Conservation (phyloP, 371 early-diverging fungal species). For the Mucor sp. region DNA sequence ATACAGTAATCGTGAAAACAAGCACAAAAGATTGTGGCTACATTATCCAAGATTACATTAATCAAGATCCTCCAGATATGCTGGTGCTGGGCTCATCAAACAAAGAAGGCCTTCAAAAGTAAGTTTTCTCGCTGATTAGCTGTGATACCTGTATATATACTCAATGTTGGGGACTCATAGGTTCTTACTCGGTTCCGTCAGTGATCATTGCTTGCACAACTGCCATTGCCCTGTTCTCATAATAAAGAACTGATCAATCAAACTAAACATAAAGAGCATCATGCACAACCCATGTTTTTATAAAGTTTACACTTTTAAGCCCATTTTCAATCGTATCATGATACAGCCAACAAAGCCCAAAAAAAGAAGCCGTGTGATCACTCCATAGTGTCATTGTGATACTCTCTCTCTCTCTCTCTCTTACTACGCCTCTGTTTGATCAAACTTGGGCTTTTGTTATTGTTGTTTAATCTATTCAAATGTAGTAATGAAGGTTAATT, state of each 20-base stretch:
- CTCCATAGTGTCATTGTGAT: background rate
- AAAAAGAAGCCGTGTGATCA: background rate
- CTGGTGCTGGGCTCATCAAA: slow-evolving; percentile 35
- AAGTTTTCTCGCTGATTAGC: background rate
- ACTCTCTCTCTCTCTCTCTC: background rate
- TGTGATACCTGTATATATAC: background rate
- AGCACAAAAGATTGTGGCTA: slow-evolving; percentile 10
- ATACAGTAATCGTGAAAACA: slow-evolving; percentile 7
- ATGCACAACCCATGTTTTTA: background rate
- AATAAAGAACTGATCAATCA: slow-evolving; percentile 10
- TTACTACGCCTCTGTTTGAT: background rate
- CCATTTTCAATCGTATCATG: background rate
- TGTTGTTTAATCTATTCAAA: background rate
- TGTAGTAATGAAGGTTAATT: background rate
- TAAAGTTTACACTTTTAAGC: background rate
- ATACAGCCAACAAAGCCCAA: background rate
- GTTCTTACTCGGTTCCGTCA: slow-evolving; percentile 33
- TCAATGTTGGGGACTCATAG: background rate
- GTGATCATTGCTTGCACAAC: slow-evolving; percentile 36
- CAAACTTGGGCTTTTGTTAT: background rate
- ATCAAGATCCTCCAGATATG: slow-evolving; percentile 30
- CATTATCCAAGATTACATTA: slow-evolving; percentile 26
- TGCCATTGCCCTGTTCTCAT: slow-evolving; percentile 33
- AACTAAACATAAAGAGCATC: background rate
- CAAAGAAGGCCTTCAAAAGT: slow-evolving; percentile 37